Evolutionary conservation across 1,284 basidiomycete genomes (phyloP).

Genomic region (Ceratobasidium sp.): DNA sequence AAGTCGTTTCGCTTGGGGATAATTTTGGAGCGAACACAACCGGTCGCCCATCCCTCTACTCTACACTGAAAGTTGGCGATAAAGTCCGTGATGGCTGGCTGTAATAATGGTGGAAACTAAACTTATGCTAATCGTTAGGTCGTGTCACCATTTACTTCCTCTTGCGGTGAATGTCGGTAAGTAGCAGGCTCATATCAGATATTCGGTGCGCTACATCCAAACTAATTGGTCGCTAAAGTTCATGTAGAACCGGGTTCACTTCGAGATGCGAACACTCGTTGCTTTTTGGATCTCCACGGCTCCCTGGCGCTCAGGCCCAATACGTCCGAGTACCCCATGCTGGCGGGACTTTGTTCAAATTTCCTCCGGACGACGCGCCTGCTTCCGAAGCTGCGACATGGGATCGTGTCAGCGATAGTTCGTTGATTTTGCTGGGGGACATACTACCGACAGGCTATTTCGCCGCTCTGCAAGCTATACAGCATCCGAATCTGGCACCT

Average conservation of each 20-base stretch:
- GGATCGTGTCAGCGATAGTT: slow-evolving; percentile 60
- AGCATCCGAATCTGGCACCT: slow-evolving; percentile 71
- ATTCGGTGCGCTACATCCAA: slow-evolving; percentile 46
- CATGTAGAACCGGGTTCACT: slow-evolving; percentile 78
- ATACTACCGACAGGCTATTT: slow-evolving; percentile 78
- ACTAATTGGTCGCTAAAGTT: slow-evolving; percentile 59
- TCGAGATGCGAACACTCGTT: slow-evolving; percentile 72
- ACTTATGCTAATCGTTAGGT: slow-evolving; percentile 53
- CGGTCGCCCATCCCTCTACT: slow-evolving; percentile 65
- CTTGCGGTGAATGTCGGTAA: slow-evolving; percentile 82
- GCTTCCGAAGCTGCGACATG: slow-evolving; percentile 52
- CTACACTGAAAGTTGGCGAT: slow-evolving; percentile 76
- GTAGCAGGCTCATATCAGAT: slow-evolving; percentile 47
- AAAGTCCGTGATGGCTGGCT: slow-evolving; percentile 48
- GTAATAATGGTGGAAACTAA: neutral
- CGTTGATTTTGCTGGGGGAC: slow-evolving; percentile 78
- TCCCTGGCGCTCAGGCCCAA: slow-evolving; percentile 88
- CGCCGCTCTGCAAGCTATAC: slow-evolving; percentile 73
- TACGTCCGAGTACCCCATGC: slow-evolving; percentile 82
- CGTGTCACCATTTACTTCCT: slow-evolving; percentile 86
- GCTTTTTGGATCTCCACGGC: slow-evolving; percentile 74
- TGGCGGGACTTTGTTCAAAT: slow-evolving; percentile 77
- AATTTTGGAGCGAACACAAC: slow-evolving; percentile 58
- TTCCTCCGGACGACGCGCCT: slow-evolving; percentile 57
- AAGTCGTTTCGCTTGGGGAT: slow-evolving; percentile 73